Conservation (phyloP, 768 basidiomycete genomes). For the Termitomyces sp. region DNA sequence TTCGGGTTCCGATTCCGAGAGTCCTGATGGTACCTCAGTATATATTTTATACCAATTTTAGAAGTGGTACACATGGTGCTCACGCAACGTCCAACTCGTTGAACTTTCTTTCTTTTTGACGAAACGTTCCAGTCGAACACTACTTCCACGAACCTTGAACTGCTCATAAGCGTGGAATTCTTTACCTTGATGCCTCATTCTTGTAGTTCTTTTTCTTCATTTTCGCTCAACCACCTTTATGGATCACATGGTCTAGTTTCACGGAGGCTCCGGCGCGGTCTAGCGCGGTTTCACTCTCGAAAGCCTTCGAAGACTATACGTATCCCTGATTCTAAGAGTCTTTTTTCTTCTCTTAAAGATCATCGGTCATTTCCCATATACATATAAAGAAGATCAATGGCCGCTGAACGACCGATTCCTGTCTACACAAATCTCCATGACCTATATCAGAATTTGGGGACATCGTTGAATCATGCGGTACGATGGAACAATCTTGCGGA, state of each 20-base stretch:
- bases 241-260: neutral
- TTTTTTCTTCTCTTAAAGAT: neutral
- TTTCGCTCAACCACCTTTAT: no score
- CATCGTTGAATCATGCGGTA: slow-evolving; percentile 47
- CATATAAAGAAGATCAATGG: slow-evolving; percentile 27
- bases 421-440: slow-evolving; percentile 52
- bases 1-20: no score
- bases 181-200: neutral
- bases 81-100: no score
- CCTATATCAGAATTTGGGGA: slow-evolving; percentile 47
- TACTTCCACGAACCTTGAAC: neutral
- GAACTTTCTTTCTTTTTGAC: no score
- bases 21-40: neutral
- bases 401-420: slow-evolving; percentile 53
- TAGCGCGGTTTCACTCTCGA: neutral
- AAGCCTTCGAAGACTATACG: neutral
- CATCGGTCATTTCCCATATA: neutral
- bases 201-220: neutral
- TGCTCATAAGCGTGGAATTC: neutral
- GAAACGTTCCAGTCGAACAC: neutral
- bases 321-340: neutral
- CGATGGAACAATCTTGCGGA: slow-evolving; percentile 59
- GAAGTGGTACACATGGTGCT: neutral
- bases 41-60: neutral
- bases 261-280: neutral